Evolutionary conservation across 176 grass and related monocot genomes (phyloP).

Genomic region (Oryza brachyantha): DNA sequence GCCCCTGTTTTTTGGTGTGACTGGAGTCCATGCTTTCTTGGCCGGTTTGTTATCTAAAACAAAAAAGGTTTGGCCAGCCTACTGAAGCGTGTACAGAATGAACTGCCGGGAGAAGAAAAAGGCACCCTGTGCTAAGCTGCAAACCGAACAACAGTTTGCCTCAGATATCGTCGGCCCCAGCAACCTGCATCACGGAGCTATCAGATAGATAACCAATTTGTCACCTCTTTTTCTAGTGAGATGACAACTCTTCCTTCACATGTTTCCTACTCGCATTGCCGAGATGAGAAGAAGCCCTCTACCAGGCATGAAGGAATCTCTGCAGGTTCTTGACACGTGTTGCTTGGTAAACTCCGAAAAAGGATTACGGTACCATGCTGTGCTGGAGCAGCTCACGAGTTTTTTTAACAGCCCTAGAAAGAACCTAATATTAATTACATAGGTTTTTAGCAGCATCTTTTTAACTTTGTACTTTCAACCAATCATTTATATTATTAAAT

Average conservation of each 20-base stretch:
- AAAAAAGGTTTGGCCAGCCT: background rate
- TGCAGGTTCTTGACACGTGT: background rate
- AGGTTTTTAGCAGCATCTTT: too few relatives aligned
- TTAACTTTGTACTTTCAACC: too few relatives aligned
- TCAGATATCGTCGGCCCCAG: background rate
- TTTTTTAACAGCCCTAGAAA: too few relatives aligned
- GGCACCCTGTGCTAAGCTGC: background rate
- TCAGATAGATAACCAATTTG: background rate
- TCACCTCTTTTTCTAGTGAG: background rate
- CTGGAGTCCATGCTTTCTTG: background rate
- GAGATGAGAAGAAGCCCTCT: background rate
- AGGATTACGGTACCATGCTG: background rate
- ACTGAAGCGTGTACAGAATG: background rate
- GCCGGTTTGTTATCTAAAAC: background rate
- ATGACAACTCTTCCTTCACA: background rate
- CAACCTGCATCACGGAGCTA: background rate
- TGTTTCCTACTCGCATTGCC: background rate
- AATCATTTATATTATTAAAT: too few relatives aligned
- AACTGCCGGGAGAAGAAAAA: constrained; percentile 1
- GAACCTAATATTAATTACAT: too few relatives aligned
- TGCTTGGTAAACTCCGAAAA: background rate
- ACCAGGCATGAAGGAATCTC: background rate
- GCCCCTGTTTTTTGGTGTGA: too few relatives aligned
- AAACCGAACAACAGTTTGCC: background rate
- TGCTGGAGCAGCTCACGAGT: too few relatives aligned